These are phyloP conservation scores for Nakazawaea peltata DNA, from an alignment of 805 yeast species.

Conservation along the genomic window DNA sequence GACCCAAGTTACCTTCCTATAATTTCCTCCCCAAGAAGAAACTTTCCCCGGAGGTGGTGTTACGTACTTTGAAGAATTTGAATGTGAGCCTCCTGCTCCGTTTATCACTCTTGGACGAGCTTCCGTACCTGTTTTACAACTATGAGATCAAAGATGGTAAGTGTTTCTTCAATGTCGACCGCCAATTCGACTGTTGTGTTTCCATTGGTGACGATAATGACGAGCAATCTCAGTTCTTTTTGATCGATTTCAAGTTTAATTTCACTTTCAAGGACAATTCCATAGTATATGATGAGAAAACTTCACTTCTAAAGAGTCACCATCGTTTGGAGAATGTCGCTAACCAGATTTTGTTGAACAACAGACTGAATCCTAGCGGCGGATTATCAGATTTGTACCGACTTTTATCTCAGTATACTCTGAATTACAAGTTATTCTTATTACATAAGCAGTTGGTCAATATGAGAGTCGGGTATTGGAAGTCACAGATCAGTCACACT, in stretches of 20 bases:
- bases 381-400: conserved; percentile 48
- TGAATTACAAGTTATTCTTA: conserved; percentile 55
- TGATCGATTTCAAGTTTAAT: conserved; percentile 67
- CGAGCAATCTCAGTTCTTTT: conserved; percentile 58
- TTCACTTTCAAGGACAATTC: conserved; percentile 37
- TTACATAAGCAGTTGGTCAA: conserved; percentile 49
- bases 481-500: conserved; percentile 49
- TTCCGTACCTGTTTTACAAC: conserved; percentile 59
- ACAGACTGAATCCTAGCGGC: conserved; percentile 15
- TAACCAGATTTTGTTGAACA: conserved; percentile 37
- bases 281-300: conserved; percentile 17
- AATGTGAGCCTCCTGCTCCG: conserved; percentile 68
- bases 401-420: conserved; percentile 49
- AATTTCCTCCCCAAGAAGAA: conserved; percentile 41
- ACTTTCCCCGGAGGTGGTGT: conserved; percentile 46
- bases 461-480: conserved; percentile 47
- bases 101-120: conserved; percentile 54
- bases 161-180: conserved; percentile 51
- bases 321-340: conserved; percentile 44
- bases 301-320: conserved; percentile 23
- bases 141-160: conserved; percentile 73
- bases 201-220: conserved; percentile 56
- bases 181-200: conserved; percentile 69
- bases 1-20: conserved; percentile 67
- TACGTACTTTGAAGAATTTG: conserved; percentile 56